Base-by-base conservation (phyloP, 768 basidiomycete species). In the Leccinum pellstonianum region DNA sequence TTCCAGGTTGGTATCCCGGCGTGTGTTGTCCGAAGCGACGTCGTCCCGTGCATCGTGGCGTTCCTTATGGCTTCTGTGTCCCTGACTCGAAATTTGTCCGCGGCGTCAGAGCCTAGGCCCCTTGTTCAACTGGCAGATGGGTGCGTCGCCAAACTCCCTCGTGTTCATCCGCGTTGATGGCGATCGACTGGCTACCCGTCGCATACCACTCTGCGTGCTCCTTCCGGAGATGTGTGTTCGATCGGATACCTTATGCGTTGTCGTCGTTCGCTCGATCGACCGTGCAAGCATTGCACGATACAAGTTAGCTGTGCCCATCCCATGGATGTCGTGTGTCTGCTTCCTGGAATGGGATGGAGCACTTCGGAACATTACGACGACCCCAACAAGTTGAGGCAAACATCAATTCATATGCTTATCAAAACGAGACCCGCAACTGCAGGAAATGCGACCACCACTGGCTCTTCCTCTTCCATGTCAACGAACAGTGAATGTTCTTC, bases 351-450 rank as follows among this genome's bases (percentile, higher is more conserved):
- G 33, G 33, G 33, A 33, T 33, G 33, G 33, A 33, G 33, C 33
- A 12, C 33, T 11, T 33, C 33, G 1, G 33, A 33, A 29, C 27
- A 8, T 29, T 29, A 29, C 27, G 33, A 12, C 33, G 0, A 31
- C 31, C 31, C 10, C 31, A 31, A 31, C 31, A 31, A 31, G 31
- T 31, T 31, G 31, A 31, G 10, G 33, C 33, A 33, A 33, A 25
- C 64, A 2, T 73, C 75, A 5, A 64, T 73, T 7, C 49, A 55
- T 31, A 5, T 47, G 14, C 73, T 75, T 15, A 35, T 68, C 3
- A 72, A 64, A 43, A 41, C 25, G 6, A 70, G 60, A 17, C 56
- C 62, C 15, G 27, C 43, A 17, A 10, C 11, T 0, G 27, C 7
- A 2, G 29, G 31, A 1, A 23, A 19, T 21, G 15, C 17, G 29